phyloP scores from a whole-genome alignment of 257 asterid species.

The Solanum acaule region DNA sequence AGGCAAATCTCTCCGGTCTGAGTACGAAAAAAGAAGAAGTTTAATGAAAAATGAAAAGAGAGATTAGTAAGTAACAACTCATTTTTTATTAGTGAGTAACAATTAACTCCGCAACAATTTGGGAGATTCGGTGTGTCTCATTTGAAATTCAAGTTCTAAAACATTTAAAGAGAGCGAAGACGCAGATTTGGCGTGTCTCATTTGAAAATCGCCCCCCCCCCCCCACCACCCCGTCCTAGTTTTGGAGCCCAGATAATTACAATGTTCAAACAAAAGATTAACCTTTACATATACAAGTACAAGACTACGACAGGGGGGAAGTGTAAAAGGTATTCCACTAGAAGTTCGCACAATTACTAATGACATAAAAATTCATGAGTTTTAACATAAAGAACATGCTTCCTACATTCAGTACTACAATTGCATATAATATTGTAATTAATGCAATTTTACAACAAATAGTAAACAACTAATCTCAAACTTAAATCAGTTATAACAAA shows the following conservation, averaged over 20 bases:
- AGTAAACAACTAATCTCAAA: neutral
- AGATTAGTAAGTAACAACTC: neutral
- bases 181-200: neutral
- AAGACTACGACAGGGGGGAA: neutral
- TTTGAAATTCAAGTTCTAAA: neutral
- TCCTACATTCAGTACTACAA: neutral
- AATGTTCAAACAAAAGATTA: neutral
- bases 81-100: neutral
- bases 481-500: neutral
- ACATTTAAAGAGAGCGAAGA: neutral
- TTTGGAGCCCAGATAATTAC: neutral
- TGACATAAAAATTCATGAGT: neutral
- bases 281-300: neutral
- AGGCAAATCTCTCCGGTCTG: constrained; percentile 99
- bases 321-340: neutral
- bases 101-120: neutral
- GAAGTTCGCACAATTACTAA: neutral
- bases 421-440: neutral
- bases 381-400: neutral
- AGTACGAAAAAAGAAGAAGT: neutral
- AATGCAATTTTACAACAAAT: neutral
- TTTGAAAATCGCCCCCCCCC: neutral
- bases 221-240: neutral
- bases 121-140: neutral
- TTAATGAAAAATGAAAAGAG: neutral